Conservation (phyloP, 179 eudicot species). For the Beta corolliflora region DNA sequence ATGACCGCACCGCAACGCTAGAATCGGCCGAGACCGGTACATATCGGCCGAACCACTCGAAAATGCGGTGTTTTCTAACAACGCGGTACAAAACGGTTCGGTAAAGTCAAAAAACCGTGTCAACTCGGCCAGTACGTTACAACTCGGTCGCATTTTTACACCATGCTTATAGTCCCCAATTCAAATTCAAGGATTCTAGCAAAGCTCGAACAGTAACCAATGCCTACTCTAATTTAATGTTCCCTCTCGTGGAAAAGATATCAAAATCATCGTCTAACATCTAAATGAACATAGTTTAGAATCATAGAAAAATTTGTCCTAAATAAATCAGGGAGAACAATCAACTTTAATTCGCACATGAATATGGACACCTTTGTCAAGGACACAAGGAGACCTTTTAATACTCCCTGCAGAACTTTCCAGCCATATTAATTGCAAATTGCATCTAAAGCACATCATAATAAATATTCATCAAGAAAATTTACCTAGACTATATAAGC, state of each 20-base stretch:
- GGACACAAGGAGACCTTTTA: background rate
- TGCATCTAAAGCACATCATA: conserved; percentile 2
- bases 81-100: too few species aligned
- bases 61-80: too few species aligned
- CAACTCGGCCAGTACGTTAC: too few species aligned
- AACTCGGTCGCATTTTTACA: too few species aligned
- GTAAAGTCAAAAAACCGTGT: too few species aligned
- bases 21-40: too few species aligned
- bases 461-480: background rate
- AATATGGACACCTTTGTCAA: background rate
- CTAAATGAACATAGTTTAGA: background rate
- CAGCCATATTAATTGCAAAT: background rate
- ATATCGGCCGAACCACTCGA: too few species aligned
- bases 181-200: background rate
- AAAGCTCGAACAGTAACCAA: background rate
- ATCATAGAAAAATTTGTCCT: background rate
- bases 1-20: too few species aligned
- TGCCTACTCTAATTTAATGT: background rate
- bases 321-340: background rate
- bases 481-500: background rate
- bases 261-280: background rate
- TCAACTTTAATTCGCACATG: background rate
- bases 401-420: background rate
- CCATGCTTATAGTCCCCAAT: background rate
- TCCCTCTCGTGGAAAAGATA: background rate